Evolutionary conservation across 2,329 filamentous ascomycete genomes (phyloP).

Genomic region (Alternaria sp.): DNA sequence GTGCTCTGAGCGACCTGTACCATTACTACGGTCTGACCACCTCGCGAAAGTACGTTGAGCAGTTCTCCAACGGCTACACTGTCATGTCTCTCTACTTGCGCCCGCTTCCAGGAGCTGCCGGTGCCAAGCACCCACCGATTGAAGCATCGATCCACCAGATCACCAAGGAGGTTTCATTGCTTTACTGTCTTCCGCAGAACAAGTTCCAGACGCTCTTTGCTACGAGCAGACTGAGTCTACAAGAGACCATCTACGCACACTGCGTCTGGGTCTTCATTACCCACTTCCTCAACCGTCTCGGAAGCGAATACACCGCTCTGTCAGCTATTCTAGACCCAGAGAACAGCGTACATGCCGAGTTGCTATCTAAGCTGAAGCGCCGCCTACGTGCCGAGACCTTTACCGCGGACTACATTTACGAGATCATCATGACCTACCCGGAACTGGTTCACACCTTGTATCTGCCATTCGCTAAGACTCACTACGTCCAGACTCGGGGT

Average conservation of each 20-base stretch:
- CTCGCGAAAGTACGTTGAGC: conserved; percentile 94
- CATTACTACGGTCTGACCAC: conserved; percentile 98
- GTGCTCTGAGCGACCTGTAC: conserved; percentile 92
- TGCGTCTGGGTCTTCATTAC: conserved; percentile 98
- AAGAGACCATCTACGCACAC: conserved; percentile 97
- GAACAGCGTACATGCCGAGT: conserved; percentile 84
- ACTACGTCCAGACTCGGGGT: conserved; percentile 73
- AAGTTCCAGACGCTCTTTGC: conserved; percentile 92
- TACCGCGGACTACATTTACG: conserved; percentile 95
- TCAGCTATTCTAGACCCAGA: conserved; percentile 78
- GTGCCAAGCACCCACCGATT: conserved; percentile 73
- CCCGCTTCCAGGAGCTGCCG: conserved; percentile 60
- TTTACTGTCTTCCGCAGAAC: conserved; percentile 98
- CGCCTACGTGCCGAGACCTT: conserved; percentile 95
- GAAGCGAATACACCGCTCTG: conserved; percentile 87
- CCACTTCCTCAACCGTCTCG: conserved; percentile 95
- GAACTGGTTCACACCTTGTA: conserved; percentile 86
- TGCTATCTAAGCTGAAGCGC: conserved; percentile 93
- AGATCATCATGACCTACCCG: conserved; percentile 93
- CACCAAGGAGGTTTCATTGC: conserved; percentile 94
- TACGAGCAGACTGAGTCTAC: conserved; percentile 82
- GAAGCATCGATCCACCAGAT: conserved; percentile 98
- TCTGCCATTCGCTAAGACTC: conserved; percentile 86
- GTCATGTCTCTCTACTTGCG: conserved; percentile 95
- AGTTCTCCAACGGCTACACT: conserved; percentile 98